phyloP scores from a whole-genome alignment of 805 yeast genomes.

The Geotrichum ghanense region DNA sequence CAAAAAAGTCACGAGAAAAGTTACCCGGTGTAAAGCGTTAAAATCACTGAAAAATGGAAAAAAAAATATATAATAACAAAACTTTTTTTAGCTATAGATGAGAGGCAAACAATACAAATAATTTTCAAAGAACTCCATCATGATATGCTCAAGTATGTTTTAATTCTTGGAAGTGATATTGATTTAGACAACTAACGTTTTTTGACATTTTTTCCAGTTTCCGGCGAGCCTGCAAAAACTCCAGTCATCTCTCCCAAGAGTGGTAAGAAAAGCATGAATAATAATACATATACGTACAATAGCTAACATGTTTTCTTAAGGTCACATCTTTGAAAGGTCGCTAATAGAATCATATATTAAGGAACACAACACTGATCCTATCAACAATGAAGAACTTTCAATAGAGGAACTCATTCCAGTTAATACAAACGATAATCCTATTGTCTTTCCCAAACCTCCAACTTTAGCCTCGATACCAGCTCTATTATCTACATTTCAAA shows the following conservation, averaged over 20 bases:
- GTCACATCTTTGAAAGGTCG: conserved; percentile 49
- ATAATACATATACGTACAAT: background rate
- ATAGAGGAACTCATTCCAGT: conserved; percentile 46
- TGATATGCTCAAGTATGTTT: conserved; percentile 1
- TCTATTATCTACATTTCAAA: conserved; percentile 61
- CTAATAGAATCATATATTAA: conserved; percentile 51
- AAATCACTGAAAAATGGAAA: background rate
- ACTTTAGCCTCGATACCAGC: conserved; percentile 64
- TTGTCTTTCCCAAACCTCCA: conserved; percentile 33
- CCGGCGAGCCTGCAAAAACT: conserved; percentile 57
- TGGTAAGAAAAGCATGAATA: no score
- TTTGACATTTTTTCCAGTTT: conserved; percentile 32
- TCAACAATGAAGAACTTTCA: conserved; percentile 49
- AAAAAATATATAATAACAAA: no score
- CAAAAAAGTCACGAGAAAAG: background rate
- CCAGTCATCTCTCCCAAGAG: conserved; percentile 50
- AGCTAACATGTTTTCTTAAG: background rate
- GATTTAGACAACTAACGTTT: no score
- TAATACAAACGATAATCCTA: conserved; percentile 19
- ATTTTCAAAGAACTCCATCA: no score
- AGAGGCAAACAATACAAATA: no score
- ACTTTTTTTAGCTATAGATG: no score
- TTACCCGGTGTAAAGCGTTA: background rate
- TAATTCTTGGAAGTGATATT: no score
- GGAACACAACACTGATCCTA: conserved; percentile 65